Percentiles rank a stretch among this genome's conserved stretches.
These are phyloP conservation scores for Lagenidium giganteum DNA, from an alignment of 352 stramenopile genomes.

Conservation along the genomic window DNA sequence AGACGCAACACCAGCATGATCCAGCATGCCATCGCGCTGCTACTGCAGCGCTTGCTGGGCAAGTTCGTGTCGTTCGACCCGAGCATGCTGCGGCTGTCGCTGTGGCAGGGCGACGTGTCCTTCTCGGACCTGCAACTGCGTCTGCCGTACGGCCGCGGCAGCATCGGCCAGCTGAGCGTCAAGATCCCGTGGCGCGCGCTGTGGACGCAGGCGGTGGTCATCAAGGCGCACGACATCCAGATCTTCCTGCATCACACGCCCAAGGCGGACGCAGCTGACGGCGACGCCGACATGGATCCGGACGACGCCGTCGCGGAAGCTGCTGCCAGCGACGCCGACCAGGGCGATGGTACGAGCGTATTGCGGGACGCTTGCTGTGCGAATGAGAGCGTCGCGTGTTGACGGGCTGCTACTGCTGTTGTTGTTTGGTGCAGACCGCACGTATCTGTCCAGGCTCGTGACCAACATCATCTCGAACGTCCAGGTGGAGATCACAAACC, in stretches of 20 bases:
- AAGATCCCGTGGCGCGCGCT: conserved; percentile 73
- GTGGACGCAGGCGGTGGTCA: conserved; percentile 66
- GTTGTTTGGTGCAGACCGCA: no score
- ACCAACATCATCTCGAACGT: conserved; percentile 75
- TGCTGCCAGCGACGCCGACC: background rate
- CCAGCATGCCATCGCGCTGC: conserved; percentile 58
- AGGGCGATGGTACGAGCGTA: no score
- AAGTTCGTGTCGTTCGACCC: conserved; percentile 81
- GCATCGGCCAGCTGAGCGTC: conserved; percentile 58
- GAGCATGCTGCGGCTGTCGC: conserved; percentile 59
- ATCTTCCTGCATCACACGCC: conserved; percentile 51
- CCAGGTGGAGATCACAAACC: conserved; percentile 65
- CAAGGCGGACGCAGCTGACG: no score
- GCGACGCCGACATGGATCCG: conserved; percentile 10
- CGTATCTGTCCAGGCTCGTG: conserved; percentile 65
- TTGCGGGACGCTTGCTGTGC: no score
- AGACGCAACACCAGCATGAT: no score
- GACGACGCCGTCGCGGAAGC: conserved; percentile 14
- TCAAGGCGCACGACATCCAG: conserved; percentile 55
- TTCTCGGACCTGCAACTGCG: conserved; percentile 69
- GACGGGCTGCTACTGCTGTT: no score
- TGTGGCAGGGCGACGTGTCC: conserved; percentile 74
- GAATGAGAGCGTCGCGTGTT: no score
- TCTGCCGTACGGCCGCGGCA: conserved; percentile 53
- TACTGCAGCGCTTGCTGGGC: conserved; percentile 71